phyloP scores from a whole-genome alignment of 176 grass and related monocot genomes.

The Cenchrus americanus region DNA sequence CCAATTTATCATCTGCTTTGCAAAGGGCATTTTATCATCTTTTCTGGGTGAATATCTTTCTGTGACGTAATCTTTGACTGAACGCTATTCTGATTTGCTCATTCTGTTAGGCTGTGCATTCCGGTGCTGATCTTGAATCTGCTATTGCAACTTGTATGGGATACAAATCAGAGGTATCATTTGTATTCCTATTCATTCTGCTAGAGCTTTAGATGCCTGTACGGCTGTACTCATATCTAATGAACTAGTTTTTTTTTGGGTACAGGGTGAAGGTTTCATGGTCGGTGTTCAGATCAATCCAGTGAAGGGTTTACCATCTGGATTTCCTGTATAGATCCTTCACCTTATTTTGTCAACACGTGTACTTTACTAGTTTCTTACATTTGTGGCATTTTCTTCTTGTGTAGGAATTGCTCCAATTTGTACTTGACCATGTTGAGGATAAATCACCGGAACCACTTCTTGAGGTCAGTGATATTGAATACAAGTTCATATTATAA shows the following conservation, averaged over 20 bases:
- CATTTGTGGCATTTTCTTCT: constrained; percentile 39
- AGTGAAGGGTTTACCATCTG: constrained; percentile 89
- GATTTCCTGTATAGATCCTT: constrained; percentile 81
- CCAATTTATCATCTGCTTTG: not conserved
- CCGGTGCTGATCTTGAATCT: constrained; percentile 98
- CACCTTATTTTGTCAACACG: constrained; percentile 32
- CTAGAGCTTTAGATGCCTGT: constrained; percentile 25
- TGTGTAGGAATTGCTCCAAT: constrained; percentile 76
- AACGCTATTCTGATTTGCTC: constrained; percentile 36
- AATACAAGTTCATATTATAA: not conserved
- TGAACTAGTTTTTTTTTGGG: not conserved
- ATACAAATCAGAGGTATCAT: constrained; percentile 84
- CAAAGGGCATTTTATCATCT: constrained; percentile 12
- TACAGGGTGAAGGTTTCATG: constrained; percentile 99
- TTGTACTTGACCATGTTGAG: constrained; percentile 94
- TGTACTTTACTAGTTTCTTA: constrained; percentile 11
- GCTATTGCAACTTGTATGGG: constrained; percentile 96
- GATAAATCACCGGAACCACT: constrained; percentile 79
- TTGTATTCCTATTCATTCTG: constrained; percentile 28
- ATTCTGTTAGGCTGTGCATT: constrained; percentile 87
- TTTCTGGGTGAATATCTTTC: constrained; percentile 26
- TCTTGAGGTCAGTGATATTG: constrained; percentile 69
- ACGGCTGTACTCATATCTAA: not conserved
- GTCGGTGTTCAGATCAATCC: constrained; percentile 97
- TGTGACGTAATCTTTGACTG: not conserved